phyloP scores from a whole-genome alignment of 306 rosid species.

The Vachellia collinsii region DNA sequence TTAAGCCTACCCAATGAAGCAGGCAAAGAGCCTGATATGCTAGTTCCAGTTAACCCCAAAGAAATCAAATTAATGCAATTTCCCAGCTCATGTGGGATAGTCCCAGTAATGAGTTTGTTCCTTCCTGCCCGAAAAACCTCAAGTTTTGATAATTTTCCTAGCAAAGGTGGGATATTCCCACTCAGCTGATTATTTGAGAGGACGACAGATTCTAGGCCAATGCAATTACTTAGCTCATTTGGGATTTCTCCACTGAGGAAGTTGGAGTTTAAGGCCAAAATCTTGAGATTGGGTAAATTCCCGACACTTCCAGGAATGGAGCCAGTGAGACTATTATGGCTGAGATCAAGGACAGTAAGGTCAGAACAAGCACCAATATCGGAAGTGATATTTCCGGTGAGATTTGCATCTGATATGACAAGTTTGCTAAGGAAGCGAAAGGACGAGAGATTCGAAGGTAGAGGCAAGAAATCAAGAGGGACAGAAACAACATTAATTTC shows the following conservation, averaged over 20 bases:
- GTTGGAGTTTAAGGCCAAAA: conserved; percentile 55
- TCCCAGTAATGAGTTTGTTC: conserved; percentile 50
- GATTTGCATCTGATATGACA: conserved; percentile 56
- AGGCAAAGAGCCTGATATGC: conserved; percentile 59
- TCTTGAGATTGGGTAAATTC: conserved; percentile 48
- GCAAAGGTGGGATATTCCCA: conserved; percentile 44
- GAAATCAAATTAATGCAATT: conserved; percentile 54
- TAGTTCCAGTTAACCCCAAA: conserved; percentile 56
- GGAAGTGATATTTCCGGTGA: conserved; percentile 51
- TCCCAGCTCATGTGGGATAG: conserved; percentile 60
- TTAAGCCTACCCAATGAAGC: conserved; percentile 55
- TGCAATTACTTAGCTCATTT: conserved; percentile 46
- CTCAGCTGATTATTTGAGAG: conserved; percentile 48
- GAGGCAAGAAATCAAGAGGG: conserved; percentile 48
- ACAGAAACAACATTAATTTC: conserved; percentile 47
- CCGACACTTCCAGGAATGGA: conserved; percentile 51
- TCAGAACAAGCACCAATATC: conserved; percentile 48
- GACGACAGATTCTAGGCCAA: conserved; percentile 36
- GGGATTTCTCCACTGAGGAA: conserved; percentile 62
- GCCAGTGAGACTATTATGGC: conserved; percentile 55
- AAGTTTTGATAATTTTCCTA: conserved; percentile 52
- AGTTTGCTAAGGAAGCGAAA: conserved; percentile 46
- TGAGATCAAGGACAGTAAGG: conserved; percentile 43
- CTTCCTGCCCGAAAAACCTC: conserved; percentile 58
- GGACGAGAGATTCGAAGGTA: conserved; percentile 57